Evolutionary conservation across 768 basidiomycete species (phyloP).

Genomic region (Tricholoma sp.): DNA sequence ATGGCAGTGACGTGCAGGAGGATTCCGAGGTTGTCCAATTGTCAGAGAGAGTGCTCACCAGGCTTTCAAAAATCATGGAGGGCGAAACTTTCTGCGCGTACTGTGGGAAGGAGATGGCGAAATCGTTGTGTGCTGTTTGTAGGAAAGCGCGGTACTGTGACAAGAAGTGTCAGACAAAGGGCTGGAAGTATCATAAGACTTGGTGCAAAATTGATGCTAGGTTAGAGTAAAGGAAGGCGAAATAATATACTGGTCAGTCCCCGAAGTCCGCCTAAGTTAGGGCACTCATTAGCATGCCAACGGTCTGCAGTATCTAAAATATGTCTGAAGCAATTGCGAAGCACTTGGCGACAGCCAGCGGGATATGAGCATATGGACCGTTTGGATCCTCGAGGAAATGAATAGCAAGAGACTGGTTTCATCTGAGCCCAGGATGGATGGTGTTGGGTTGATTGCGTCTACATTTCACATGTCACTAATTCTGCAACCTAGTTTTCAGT

Average conservation of each 20-base stretch:
- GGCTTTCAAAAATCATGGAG: background rate
- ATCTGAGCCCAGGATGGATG: too few species aligned
- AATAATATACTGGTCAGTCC: background rate
- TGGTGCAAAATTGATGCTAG: background rate
- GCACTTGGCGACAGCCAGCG: too few species aligned
- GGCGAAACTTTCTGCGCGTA: background rate
- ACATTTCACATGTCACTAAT: too few species aligned
- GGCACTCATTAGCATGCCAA: too few species aligned
- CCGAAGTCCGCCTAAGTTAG: background rate
- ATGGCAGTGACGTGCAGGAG: background rate
- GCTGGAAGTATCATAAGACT: background rate
- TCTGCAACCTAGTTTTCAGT: too few species aligned
- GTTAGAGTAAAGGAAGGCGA: background rate
- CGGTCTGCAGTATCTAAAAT: too few species aligned
- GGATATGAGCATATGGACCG: too few species aligned
- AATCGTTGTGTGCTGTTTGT: background rate
- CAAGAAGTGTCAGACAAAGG: background rate
- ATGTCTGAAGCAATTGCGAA: too few species aligned
- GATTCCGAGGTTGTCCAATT: background rate
- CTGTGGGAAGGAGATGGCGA: background rate
- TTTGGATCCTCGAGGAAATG: too few species aligned
- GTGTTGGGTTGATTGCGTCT: too few species aligned
- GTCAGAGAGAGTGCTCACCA: background rate
- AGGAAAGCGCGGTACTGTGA: background rate
- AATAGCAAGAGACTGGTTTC: too few species aligned